A percentile compares a stretch with the other conserved stretches of the same genome.
These are phyloP conservation scores for Dryadomyces quercivorus DNA, from an alignment of 2,329 filamentous ascomycete genomes.

Conservation along the genomic window DNA sequence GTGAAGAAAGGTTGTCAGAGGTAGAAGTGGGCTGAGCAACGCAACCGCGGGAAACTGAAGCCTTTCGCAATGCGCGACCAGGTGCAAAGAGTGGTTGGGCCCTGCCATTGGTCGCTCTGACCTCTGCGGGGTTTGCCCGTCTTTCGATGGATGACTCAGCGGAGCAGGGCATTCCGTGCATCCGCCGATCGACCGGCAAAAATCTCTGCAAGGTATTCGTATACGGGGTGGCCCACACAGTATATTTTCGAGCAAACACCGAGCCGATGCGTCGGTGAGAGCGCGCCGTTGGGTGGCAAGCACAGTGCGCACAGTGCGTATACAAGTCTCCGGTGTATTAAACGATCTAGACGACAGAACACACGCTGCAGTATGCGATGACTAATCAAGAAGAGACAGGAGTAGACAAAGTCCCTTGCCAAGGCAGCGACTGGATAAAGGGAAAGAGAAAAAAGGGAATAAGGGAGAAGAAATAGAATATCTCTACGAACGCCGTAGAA, in stretches of 20 bases:
- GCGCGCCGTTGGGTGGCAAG: too few relatives aligned
- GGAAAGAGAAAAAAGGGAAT: too few relatives aligned
- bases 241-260: neutral
- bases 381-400: neutral
- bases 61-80: neutral
- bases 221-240: neutral
- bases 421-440: neutral
- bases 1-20: too few relatives aligned
- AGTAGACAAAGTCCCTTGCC: neutral
- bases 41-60: neutral
- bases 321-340: too few relatives aligned
- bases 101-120: neutral
- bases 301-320: too few relatives aligned
- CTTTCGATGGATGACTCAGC: neutral
- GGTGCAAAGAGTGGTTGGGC: neutral
- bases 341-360: too few relatives aligned
- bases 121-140: neutral
- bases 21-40: too few relatives aligned
- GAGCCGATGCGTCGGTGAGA: neutral
- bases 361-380: too few relatives aligned
- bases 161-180: too few relatives aligned
- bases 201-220: too few relatives aligned
- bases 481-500: too few relatives aligned
- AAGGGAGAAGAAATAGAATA: neutral
- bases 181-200: neutral